These are phyloP conservation scores for Phalaenopsis equestris DNA, from an alignment of 106 monocot species.

Conservation along the genomic window DNA sequence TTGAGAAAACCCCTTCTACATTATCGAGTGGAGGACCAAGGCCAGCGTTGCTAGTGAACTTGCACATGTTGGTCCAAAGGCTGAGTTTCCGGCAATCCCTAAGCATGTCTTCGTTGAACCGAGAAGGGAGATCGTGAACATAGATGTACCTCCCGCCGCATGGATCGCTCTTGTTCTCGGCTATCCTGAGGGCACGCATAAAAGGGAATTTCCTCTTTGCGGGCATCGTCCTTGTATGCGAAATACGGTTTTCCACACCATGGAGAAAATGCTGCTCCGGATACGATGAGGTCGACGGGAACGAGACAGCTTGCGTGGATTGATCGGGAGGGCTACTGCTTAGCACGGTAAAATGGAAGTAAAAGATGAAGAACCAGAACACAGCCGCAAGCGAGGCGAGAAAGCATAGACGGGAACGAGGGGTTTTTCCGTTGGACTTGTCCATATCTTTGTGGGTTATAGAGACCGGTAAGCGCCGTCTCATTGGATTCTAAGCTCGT, in stretches of 20 bases:
- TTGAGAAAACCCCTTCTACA: slow-evolving; percentile 55
- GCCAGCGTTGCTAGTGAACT: slow-evolving; percentile 58
- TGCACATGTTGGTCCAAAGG: slow-evolving; percentile 86
- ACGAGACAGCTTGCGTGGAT: neutral
- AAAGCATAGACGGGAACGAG: slow-evolving; percentile 52
- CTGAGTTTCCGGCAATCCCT: slow-evolving; percentile 47
- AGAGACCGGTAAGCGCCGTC: slow-evolving; percentile 37
- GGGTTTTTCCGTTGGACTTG: slow-evolving; percentile 44
- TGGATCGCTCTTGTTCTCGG: slow-evolving; percentile 43
- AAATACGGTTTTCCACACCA: too few species aligned
- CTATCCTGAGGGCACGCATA: slow-evolving; percentile 11
- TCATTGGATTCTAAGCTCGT: slow-evolving; percentile 29
- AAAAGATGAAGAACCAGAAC: slow-evolving; percentile 81
- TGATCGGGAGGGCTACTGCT: slow-evolving; percentile 1
- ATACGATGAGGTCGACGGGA: neutral
- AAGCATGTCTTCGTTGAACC: slow-evolving; percentile 73
- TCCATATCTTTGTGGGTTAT: slow-evolving; percentile 55
- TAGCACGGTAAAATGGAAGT: slow-evolving; percentile 66
- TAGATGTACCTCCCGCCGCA: slow-evolving; percentile 84
- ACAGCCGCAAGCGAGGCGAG: slow-evolving; percentile 40
- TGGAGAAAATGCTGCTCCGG: neutral
- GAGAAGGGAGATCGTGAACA: slow-evolving; percentile 64
- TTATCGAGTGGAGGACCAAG: slow-evolving; percentile 66
- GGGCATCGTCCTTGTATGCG: neutral
- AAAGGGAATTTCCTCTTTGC: slow-evolving; percentile 14